Conservation (phyloP, 2,329 filamentous ascomycete species). For the Phaeosphaeriaceae sp. region DNA sequence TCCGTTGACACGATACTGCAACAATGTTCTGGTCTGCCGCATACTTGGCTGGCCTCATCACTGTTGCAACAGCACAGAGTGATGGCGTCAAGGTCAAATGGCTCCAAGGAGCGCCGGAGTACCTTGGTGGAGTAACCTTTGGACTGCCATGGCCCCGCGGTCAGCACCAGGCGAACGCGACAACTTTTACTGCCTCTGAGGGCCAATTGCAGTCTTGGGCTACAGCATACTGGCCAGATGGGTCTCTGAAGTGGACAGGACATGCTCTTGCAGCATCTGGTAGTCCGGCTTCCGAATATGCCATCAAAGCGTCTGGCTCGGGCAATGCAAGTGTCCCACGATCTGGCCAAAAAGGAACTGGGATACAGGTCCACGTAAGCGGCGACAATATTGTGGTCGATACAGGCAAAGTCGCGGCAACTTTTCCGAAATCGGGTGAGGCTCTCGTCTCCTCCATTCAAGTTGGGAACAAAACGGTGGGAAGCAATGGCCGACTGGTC, state of each 20-base stretch:
- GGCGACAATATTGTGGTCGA: conserved; percentile 34
- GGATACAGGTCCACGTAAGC: conserved; percentile 34
- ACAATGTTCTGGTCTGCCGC: conserved; percentile 11
- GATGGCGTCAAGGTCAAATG: conserved; percentile 39
- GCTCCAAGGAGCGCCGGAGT: conserved; percentile 36
- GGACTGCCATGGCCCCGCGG: conserved; percentile 51
- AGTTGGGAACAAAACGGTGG: conserved; percentile 51
- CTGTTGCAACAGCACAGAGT: conserved; percentile 21
- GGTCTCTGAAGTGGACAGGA: conserved; percentile 68
- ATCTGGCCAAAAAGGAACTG: conserved; percentile 18
- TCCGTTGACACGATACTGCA: background rate
- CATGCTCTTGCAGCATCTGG: conserved; percentile 61
- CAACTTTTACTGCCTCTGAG: conserved; percentile 41
- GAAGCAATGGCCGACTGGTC: conserved; percentile 54
- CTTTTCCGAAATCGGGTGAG: conserved; percentile 44
- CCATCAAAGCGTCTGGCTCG: conserved; percentile 45
- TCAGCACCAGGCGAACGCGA: conserved; percentile 46
- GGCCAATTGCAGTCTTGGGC: conserved; percentile 62
- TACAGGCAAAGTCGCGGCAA: conserved; percentile 43
- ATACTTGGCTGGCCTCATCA: conserved; percentile 23
- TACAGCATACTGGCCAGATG: conserved; percentile 68
- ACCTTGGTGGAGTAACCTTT: conserved; percentile 47
- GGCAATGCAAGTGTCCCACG: conserved; percentile 21
- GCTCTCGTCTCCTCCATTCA: conserved; percentile 39
- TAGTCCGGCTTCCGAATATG: conserved; percentile 53